Percentiles rank a stretch among this genome's conserved stretches.
Conservation (phyloP, 441 rosid genomes). For the Mallotus repandus region DNA sequence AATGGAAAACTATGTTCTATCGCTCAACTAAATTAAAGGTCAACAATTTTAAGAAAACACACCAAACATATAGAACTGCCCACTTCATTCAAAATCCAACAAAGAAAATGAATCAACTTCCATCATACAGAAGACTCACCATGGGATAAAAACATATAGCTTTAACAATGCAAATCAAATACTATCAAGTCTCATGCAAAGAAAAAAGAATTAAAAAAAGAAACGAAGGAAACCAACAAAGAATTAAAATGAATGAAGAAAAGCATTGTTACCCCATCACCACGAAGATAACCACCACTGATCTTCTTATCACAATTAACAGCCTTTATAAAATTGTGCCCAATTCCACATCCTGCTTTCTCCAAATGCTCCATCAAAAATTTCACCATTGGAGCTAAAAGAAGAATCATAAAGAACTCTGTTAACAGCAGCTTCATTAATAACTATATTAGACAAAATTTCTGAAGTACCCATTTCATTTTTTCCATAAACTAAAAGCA, state of each 20-base stretch:
- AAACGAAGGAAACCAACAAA: neutral
- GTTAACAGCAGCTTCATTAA: neutral
- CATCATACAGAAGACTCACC: no score
- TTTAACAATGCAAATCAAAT: no score
- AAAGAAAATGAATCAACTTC: no score
- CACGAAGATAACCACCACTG: slow-evolving; percentile 60
- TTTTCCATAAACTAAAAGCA: neutral
- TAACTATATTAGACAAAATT: neutral
- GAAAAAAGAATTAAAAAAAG: no score
- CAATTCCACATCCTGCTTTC: slow-evolving; percentile 76
- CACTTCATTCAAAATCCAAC: no score
- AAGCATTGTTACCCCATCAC: slow-evolving; percentile 55
- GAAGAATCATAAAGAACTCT: slow-evolving; percentile 13
- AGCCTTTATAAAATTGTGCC: slow-evolving; percentile 70
- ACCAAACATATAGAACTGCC: neutral
- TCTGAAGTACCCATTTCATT: neutral
- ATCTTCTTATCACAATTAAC: slow-evolving; percentile 49
- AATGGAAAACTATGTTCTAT: neutral
- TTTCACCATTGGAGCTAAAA: slow-evolving; percentile 75
- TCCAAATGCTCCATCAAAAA: slow-evolving; percentile 77
- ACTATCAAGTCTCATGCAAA: no score
- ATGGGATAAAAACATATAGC: no score
- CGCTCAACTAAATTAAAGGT: neutral
- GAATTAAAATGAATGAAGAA: neutral
- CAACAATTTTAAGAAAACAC: neutral